Conservation (phyloP, 192 early-diverging fungal genomes). For the Phlyctochytrium arcticum region DNA sequence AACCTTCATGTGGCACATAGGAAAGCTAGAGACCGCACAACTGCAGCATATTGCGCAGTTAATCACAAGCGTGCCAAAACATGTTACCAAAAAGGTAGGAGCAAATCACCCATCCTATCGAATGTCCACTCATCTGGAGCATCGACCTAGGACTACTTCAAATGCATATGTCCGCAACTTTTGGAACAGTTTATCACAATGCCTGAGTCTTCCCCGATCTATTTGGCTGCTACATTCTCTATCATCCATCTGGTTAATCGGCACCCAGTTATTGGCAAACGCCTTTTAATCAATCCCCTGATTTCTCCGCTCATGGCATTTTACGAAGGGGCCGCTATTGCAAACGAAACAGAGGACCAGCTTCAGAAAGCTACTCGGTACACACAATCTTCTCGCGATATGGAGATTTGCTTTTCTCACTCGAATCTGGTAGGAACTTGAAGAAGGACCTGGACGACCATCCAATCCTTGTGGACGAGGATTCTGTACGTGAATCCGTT, state of each 20-base stretch:
- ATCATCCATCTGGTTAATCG: slow-evolving; percentile 47
- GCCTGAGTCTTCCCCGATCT: neutral
- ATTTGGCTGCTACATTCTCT: slow-evolving; percentile 45
- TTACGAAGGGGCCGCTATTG: too few relatives aligned
- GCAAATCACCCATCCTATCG: slow-evolving; percentile 23
- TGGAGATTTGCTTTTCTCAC: slow-evolving; percentile 29
- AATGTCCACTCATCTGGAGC: neutral
- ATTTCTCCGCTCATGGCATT: slow-evolving; percentile 12
- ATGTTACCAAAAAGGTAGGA: too few relatives aligned
- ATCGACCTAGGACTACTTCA: slow-evolving; percentile 54
- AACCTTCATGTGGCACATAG: too few relatives aligned
- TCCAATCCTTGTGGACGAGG: slow-evolving; percentile 17
- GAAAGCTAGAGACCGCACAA: slow-evolving; percentile 46
- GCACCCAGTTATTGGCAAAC: slow-evolving; percentile 41
- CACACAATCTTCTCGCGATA: too few relatives aligned
- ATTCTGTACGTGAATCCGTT: neutral
- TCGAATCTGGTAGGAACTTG: slow-evolving; percentile 44
- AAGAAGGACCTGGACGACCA: slow-evolving; percentile 33
- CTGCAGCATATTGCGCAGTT: slow-evolving; percentile 56
- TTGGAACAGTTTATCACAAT: slow-evolving; percentile 6
- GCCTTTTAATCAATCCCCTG: slow-evolving; percentile 45
- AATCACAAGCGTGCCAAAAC: slow-evolving; percentile 54
- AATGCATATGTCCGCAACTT: slow-evolving; percentile 47
- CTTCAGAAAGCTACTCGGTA: too few relatives aligned
- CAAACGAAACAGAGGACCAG: too few relatives aligned